Evolutionary conservation across 345 rosid species (phyloP), one percentile per base, ranked within the genome.

Genomic region (Mallotus nudiflorus): DNA sequence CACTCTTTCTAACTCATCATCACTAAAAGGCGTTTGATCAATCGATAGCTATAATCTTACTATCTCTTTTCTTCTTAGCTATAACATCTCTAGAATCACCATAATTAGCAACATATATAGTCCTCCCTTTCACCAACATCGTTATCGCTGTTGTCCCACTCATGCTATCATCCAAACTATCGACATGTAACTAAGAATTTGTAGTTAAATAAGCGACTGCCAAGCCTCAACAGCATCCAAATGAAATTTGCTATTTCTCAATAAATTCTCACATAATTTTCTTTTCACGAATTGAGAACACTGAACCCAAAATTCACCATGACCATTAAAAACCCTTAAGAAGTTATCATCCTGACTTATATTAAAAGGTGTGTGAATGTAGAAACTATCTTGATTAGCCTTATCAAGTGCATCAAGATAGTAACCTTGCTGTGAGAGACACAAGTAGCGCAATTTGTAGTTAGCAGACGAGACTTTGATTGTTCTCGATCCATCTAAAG

Each of bases 301-400:
- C 74, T 86, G 85, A 4, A 97, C 96, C 37, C 99, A 97, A 53
- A 75, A 83, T 68, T 95, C 99, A 2, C 99, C 99, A 33, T 95
- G 99, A 0, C 99, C 99, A 73, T 95, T 97, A 51, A 95, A 95
- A n/a, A 95, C 97, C 1, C 97, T 97, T 58, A 95, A 95, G 75
- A 95, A 95, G 73, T 92, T 78, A 70, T 95, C 97, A 33, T 83
- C 85, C 0, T 82, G 80, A 68, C 78, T 80, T 1, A 85, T 78
- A 9, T 97, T 97, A 48, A 90, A 90, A 11, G 99, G 97, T 6
- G 97, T 90, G 73, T 95, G 97, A 46, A 95, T 92, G 15, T 97
- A 90, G 53, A 91, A 95, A 78, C 99, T 95, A 62, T 95, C 99
- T 69, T 95, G 99, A 82, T 95, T 95, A 42, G 96, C 96, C 77